Base-by-base conservation (phyloP, 306 rosid species). In the Cucurbita maxima region DNA sequence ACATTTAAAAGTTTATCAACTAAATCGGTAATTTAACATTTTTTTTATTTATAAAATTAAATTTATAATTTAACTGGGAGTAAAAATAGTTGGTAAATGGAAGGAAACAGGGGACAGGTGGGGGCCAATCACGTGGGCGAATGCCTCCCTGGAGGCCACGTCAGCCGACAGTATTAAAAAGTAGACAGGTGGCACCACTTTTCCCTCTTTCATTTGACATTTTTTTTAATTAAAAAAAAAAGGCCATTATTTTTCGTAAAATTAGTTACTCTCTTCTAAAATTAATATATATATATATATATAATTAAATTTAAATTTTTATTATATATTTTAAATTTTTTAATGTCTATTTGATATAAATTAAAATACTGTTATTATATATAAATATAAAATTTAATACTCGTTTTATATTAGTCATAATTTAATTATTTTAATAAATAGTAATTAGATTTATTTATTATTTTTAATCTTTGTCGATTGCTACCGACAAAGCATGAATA, bases 61-160 rank as follows among this genome's bases (percentile, higher is more conserved):
- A 2, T 30, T 30, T 30, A 30, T 30, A 30, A 47, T 47, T 47
- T 2, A 10, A 47, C 0, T 11, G 51, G 51, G 51, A 55, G 20
- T 14, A 20, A 54, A 57, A 60, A 51, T n/a, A 62, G 12, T 62
- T 62, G 14, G 71, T 68, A 64, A 64, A 34, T 22, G n/a, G 5
- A 10, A 41, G 66, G 54, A 60, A 78, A 74, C 69, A 60, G n/a
- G 50, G 58, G 77, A 80, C 83, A 77, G 67, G 58, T 73, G 66
- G 81, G 86, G 13, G 68, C 67, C 48, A 19, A 20, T 22, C 86
- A 80, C 86, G 77, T 77, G 83, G 41, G n/a, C 22, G 71, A 13
- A 16, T 52, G 76, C 52, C 13, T 70, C 16, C 62, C 16, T 64
- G 40, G 43, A n/a, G 73, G 79, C 75, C 82, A 77, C 79, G 76